Evolutionary conservation across 495 filamentous ascomycete species (phyloP).

Genomic region (Xylaria cubensis): DNA sequence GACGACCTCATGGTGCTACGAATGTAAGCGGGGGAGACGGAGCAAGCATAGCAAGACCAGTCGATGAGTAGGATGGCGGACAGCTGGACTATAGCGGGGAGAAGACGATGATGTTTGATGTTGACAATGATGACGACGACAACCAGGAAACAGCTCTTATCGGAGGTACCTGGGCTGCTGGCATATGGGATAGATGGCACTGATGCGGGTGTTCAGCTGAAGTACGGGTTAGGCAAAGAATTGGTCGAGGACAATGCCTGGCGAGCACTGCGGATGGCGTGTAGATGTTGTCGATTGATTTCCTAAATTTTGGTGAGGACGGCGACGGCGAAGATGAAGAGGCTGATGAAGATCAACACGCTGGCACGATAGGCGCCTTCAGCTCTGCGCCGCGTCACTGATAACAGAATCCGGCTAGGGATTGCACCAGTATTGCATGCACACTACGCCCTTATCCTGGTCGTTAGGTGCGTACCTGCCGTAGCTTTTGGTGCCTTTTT

Average conservation of each 20-base stretch:
- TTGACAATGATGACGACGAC: constrained; percentile 10
- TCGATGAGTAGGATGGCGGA: background rate
- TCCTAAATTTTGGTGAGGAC: background rate
- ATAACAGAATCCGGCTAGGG: constrained; percentile 1
- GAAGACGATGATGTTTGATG: background rate
- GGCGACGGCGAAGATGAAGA: background rate
- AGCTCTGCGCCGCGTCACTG: constrained; percentile 14
- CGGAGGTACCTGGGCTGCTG: constrained; percentile 5
- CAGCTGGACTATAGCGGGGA: background rate
- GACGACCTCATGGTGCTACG: constrained; percentile 52
- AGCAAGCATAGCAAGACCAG: constrained; percentile 39
- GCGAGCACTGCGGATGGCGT: background rate
- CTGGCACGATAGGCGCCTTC: background rate
- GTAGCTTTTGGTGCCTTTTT: background rate
- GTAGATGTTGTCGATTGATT: background rate
- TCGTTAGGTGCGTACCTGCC: background rate
- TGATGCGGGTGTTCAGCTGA: background rate
- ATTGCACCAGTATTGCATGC: background rate
- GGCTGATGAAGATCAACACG: background rate
- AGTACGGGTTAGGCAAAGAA: background rate
- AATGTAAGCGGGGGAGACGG: constrained; percentile 21
- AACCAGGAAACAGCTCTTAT: constrained; percentile 11
- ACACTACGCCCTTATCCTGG: background rate
- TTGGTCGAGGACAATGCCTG: background rate
- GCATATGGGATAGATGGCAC: background rate